Percentiles rank a stretch among this genome's conserved stretches.
Conservation (phyloP, 1,139 yeast genomes). For the Saccharomyces pastorianus region DNA sequence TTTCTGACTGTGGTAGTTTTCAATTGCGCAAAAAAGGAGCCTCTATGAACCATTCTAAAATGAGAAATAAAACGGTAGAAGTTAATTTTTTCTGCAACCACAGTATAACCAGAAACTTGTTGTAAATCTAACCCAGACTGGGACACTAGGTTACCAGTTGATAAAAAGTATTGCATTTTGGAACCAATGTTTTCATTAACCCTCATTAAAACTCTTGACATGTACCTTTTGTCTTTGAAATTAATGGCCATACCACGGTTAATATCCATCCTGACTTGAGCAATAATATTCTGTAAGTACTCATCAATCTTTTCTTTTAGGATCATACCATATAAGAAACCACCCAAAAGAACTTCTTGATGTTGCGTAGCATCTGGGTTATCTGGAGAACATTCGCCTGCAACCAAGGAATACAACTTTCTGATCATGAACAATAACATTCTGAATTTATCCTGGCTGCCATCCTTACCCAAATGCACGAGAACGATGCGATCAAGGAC, state of each 20-base stretch:
- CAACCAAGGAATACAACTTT: conserved; percentile 87
- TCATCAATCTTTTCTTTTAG: conserved; percentile 94
- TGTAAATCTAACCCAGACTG: conserved; percentile 96
- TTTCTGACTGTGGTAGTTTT: conserved; percentile 97
- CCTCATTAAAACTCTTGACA: conserved; percentile 68
- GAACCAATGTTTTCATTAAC: conserved; percentile 92
- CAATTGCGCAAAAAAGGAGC: conserved; percentile 96
- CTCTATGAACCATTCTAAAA: conserved; percentile 99
- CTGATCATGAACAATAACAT: conserved; percentile 89
- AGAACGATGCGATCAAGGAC: conserved; percentile 76
- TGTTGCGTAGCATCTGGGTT: conserved; percentile 99
- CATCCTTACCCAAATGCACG: conserved; percentile 59
- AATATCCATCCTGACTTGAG: conserved; percentile 73
- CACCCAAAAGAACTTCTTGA: conserved; percentile 93
- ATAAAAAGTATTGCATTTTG: conserved; percentile 84
- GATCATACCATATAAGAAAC: conserved; percentile 94
- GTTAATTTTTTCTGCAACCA: conserved; percentile 96
- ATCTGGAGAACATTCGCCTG: conserved; percentile 95
- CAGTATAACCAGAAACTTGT: conserved; percentile 97
- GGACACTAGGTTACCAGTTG: conserved; percentile 94
- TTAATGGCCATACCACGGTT: conserved; percentile 77
- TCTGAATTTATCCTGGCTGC: conserved; percentile 69
- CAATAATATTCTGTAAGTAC: conserved; percentile 62
- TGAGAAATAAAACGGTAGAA: conserved; percentile 94
- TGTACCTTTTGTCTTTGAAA: conserved; percentile 75